These are phyloP conservation scores for Maudiozyma barnettii DNA, from an alignment of 805 yeast species.

Conservation along the genomic window DNA sequence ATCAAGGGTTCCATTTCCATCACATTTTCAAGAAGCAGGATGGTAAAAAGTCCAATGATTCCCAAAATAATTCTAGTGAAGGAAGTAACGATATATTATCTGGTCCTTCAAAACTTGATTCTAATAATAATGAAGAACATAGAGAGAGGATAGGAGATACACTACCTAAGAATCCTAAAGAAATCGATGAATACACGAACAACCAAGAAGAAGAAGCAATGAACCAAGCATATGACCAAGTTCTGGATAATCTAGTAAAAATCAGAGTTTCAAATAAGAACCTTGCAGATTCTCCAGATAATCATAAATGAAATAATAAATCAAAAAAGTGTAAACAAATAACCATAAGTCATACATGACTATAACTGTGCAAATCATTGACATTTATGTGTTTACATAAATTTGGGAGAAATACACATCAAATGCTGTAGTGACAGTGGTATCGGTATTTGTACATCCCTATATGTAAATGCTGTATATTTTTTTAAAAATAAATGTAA, in stretches of 20 bases:
- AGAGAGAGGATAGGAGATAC: constrained; percentile 1
- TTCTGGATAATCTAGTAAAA: constrained; percentile 32
- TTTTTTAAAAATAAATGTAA: background rate
- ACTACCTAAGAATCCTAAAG: constrained; percentile 1
- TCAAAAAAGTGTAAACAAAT: background rate
- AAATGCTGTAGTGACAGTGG: too few relatives aligned
- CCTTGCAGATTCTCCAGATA: background rate
- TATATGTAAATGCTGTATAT: background rate
- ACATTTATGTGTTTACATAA: too few relatives aligned
- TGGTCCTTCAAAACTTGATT: background rate
- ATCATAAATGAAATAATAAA: background rate
- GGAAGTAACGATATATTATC: background rate
- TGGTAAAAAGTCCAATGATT: background rate
- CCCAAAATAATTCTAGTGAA: background rate
- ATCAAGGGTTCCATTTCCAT: constrained; percentile 34
- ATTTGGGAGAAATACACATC: too few relatives aligned
- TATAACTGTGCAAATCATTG: too few relatives aligned
- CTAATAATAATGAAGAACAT: constrained; percentile 1
- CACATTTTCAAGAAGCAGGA: constrained; percentile 26
- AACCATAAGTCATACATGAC: background rate
- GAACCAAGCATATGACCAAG: constrained; percentile 33
- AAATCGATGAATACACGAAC: constrained; percentile 4
- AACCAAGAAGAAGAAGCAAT: constrained; percentile 22
- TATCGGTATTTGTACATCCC: background rate
- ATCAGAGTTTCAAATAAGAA: constrained; percentile 16